Base-by-base conservation (phyloP, 257 asterid genomes). In the Hygrophila difformis region DNA sequence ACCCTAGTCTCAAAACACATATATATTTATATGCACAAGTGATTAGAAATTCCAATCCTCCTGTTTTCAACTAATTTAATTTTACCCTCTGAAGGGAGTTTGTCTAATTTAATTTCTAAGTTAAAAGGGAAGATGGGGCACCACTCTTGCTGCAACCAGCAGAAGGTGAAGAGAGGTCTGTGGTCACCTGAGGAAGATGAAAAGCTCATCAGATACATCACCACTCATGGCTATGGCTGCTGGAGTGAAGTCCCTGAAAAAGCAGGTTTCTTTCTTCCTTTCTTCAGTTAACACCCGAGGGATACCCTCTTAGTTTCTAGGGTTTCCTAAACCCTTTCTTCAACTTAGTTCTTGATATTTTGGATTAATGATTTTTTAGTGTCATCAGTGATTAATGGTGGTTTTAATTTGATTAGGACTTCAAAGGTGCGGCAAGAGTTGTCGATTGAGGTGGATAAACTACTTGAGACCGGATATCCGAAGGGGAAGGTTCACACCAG, bases 161-260 rank as follows among this genome's bases (percentile, higher is more conserved):
- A 84, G 84, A 88, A 88, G 77, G 97, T 88, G 52, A 88, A 84
- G 87, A 77, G 97, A 56, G 97, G 97, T 1, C 77, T 88, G 14
- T 88, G 97, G 97, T 88, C 97, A 5, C 97, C 97, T 0, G 97
- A 41, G 22, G 97, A 88, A 29, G 97, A 88, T 63, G 97, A 84
- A 45, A 88, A 88, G 70, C 83, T 84, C 18, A 65, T 79, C 15
- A 55, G 82, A 49, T 84, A 72, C 47, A 88, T 88, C 51, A 75
- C 96, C 1, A 69, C 81, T 42, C 87, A 88, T 60, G 97, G 97
- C 47, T 81, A 88, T 64, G 95, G 97, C 40, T 88, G 94, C 53
- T 88, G 97, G 97, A 88, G 97, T 55, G 97, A 88, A 74, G 95
- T 88, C 31, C 97, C 97, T 0, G 87, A 88, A 14, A 88, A 79